Evolutionary conservation across 441 rosid genomes (phyloP).

Genomic region (Populus hybrid): DNA sequence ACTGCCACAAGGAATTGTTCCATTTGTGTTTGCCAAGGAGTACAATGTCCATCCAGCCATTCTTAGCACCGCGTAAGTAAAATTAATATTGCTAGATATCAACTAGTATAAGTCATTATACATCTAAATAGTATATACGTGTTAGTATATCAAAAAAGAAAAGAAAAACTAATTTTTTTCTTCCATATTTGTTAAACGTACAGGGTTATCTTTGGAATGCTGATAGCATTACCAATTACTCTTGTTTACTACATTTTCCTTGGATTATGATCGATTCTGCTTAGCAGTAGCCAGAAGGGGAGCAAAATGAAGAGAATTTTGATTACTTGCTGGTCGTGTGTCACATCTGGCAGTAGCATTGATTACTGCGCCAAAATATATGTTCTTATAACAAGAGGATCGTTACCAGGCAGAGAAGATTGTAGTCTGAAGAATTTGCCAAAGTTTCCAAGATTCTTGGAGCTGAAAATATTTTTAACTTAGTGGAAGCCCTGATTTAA

Average conservation of each 20-base stretch:
- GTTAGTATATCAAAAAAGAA: neutral
- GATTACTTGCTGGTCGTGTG: slow-evolving; percentile 15
- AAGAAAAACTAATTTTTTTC: neutral
- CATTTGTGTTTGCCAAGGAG: slow-evolving; percentile 84
- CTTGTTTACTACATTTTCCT: slow-evolving; percentile 76
- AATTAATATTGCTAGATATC: neutral
- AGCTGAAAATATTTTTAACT: slow-evolving; percentile 25
- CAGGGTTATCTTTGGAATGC: slow-evolving; percentile 83
- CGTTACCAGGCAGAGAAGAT: slow-evolving; percentile 19
- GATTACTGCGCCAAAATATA: slow-evolving; percentile 7
- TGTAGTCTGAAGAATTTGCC: slow-evolving; percentile 20
- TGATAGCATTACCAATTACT: slow-evolving; percentile 70
- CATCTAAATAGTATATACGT: neutral
- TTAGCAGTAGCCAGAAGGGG: slow-evolving; percentile 11
- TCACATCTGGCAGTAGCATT: slow-evolving; percentile 2
- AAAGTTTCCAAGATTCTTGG: slow-evolving; percentile 46
- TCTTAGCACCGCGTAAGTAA: slow-evolving; percentile 71
- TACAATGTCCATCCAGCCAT: slow-evolving; percentile 76
- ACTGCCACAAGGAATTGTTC: slow-evolving; percentile 80
- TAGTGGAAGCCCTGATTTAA: slow-evolving; percentile 31
- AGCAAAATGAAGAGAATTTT: slow-evolving; percentile 25
- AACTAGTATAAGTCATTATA: neutral
- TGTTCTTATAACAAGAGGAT: slow-evolving; percentile 4
- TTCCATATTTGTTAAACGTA: neutral
- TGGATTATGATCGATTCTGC: slow-evolving; percentile 50